Conservation (phyloP, 2,329 filamentous ascomycete species). For the Mycosphaerella arachidis region DNA sequence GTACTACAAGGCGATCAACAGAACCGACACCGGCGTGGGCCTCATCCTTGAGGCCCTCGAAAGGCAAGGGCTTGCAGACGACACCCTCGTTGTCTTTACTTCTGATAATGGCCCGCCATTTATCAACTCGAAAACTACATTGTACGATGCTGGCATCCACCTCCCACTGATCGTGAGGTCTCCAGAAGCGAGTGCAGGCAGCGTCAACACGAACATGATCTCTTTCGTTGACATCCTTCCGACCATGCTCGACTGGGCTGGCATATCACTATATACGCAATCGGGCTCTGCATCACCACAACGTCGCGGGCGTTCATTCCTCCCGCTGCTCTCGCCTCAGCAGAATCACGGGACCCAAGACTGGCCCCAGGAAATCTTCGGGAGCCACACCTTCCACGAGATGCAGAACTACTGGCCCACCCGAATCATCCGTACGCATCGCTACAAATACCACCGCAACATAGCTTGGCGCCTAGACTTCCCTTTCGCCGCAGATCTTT, state of each 20-base stretch:
- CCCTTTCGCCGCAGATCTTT: conserved; percentile 31
- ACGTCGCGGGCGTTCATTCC: conserved; percentile 38
- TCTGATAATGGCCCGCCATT: conserved; percentile 50
- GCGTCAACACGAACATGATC: conserved; percentile 43
- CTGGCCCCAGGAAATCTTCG: conserved; percentile 40
- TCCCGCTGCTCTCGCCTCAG: conserved; percentile 33
- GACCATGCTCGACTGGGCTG: conserved; percentile 42
- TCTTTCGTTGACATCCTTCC: conserved; percentile 47
- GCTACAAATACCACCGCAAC: conserved; percentile 51
- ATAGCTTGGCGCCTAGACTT: conserved; percentile 38
- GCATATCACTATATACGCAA: conserved; percentile 1
- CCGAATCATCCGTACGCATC: conserved; percentile 40
- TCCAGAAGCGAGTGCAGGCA: conserved; percentile 28
- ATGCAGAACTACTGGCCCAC: conserved; percentile 51
- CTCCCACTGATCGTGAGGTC: conserved; percentile 42
- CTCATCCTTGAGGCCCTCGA: conserved; percentile 37
- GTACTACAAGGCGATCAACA: conserved; percentile 39
- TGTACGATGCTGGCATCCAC: conserved; percentile 46
- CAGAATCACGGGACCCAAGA: conserved; percentile 21
- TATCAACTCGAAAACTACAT: conserved; percentile 49
- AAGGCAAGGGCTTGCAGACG: conserved; percentile 29
- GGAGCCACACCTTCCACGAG: conserved; percentile 52
- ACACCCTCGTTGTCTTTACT: conserved; percentile 45
- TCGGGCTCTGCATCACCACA: conserved; percentile 7
- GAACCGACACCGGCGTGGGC: conserved; percentile 43